Conservation (phyloP, 2,329 filamentous ascomycete species). For the Zasmidium angulare region DNA sequence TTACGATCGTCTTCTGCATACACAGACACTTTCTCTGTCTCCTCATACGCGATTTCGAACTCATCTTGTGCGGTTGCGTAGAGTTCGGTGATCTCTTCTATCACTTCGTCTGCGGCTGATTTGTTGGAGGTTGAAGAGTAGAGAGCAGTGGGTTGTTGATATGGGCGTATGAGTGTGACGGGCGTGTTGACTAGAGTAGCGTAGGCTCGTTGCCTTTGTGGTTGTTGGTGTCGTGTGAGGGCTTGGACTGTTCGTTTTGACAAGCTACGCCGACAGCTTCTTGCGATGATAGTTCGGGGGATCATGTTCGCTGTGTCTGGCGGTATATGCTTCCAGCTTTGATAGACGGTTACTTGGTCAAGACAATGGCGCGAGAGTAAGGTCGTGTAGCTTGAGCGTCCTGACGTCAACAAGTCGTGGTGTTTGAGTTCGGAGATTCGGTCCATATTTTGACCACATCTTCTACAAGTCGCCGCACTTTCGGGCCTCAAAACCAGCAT, state of each 20-base stretch:
- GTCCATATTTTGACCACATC: background rate
- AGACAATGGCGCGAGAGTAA: background rate
- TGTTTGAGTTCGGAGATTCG: background rate
- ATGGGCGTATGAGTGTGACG: slow-evolving; percentile 19
- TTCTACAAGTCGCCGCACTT: background rate
- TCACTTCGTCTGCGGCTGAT: slow-evolving; percentile 37
- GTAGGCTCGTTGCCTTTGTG: slow-evolving; percentile 13
- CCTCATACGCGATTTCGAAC: slow-evolving; percentile 54
- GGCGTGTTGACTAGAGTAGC: slow-evolving; percentile 16
- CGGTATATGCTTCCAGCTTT: background rate
- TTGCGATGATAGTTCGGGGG: slow-evolving; percentile 18
- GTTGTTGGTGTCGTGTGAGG: slow-evolving; percentile 17
- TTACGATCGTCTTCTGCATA: slow-evolving; percentile 57
- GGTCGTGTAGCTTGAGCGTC: background rate
- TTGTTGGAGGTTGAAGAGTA: slow-evolving; percentile 18
- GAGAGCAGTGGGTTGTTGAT: slow-evolving; percentile 10
- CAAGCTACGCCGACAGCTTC: slow-evolving; percentile 18
- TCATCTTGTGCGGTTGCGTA: slow-evolving; percentile 41
- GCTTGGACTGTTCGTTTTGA: slow-evolving; percentile 21
- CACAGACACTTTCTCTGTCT: slow-evolving; percentile 54
- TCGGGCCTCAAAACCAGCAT: background rate
- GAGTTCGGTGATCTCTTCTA: slow-evolving; percentile 44
- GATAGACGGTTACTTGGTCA: background rate
- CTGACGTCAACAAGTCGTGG: background rate
- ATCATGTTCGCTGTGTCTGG: slow-evolving; percentile 19